Evolutionary conservation across 768 basidiomycete species (phyloP), one percentile per base, ranked within the genome.

Genomic region (Suillus decipiens): DNA sequence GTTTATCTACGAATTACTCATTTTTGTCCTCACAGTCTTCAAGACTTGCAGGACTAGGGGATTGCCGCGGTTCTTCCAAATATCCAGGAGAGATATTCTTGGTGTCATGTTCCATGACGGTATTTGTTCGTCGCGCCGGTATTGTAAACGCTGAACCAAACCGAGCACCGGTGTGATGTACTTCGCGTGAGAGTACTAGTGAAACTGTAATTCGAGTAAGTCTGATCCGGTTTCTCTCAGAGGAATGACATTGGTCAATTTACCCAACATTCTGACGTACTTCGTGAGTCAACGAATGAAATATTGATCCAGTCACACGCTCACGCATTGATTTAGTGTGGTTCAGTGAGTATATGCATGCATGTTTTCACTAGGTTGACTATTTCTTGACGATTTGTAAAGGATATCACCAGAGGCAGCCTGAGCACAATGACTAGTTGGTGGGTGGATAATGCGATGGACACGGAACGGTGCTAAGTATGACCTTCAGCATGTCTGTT

Each of bases 171-270:
- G 85, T 60, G 81, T 84, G 1, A 68, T 86, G 33, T 87, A 86
- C 68, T 86, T 84, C 65, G 82, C 78, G 85, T 86, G 63, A 73
- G 83, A 14, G 39, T 50, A 58, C 24, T 39, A 34, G 28, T 84
- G 10, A 59, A 4, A 54, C 17, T 24, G n/a, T 51, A 45, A n/a
- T 37, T 31, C 28, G 33, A 17, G 62, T 36, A 22, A n/a, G 22
- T n/a, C 12, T 63, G 36, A 37, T 24, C 45, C 33, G 5, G 22
- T 15, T 43, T 60, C 22, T 28, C 31, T 58, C 41, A 57, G 86
- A 85, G 9, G 81, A 45, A 86, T 86, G 83, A 82, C 79, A 1
- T 59, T 81, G 2, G 81, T 80, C n/a, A 84, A 83, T 67, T 65
- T 84, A 14, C 72, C 81, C 19, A 86, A 86, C 66, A 80, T 79